Evolutionary conservation across 805 yeast species (phyloP), one percentile per base, ranked within the genome.

Genomic region (Lipomyces spencermartinsiae): DNA sequence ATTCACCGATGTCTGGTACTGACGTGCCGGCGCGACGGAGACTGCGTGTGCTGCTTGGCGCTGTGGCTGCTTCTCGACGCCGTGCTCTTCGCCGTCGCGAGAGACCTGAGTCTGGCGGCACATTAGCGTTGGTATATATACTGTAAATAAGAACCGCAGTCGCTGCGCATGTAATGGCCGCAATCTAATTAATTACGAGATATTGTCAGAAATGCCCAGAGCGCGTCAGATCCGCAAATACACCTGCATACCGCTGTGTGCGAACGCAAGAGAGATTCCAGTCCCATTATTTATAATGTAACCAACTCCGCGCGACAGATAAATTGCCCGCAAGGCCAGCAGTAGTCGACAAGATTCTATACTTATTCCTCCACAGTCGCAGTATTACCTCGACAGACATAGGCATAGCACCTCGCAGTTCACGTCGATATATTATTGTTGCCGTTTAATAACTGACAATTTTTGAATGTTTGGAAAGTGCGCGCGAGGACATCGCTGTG

Each of bases 111-210:
- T 29, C 19, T 33, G 31, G 9, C 19, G 43, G 43, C 43, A 19
- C 14, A 9, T 37, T 25, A 4, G 43, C 2, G 25, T 33, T 34
- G 16, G 37, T 19, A 16, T 31, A 57, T 33, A 57, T n/a, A 33
- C 34, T 39, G 35, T 58, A 58, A 16, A 43, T n/a, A 31, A 46
- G 35, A 31, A 46, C 55, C 19, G 61, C 61, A 16, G 61, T 59
- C 37, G 55, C 55, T 4, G 55, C 61, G 61, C 61, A 59, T 22
- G 55, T 34, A 22, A 59, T 59, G n/a, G 61, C 54, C 16, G 54
- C 61, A 16, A 59, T 16, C 61, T 59, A 43, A 14, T 43, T 43
- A 16, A 43, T 16, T 43, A 2, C 31, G 4, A 57, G 19, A 29
- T 12, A 34, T n/a, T 10, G 22, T n/a, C 43, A 57, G 43, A 8